Percentiles rank a stretch among this genome's conserved stretches.
Evolutionary conservation across 2,329 filamentous ascomycete genomes (phyloP).

Genomic region (Xylariaceae sp.): DNA sequence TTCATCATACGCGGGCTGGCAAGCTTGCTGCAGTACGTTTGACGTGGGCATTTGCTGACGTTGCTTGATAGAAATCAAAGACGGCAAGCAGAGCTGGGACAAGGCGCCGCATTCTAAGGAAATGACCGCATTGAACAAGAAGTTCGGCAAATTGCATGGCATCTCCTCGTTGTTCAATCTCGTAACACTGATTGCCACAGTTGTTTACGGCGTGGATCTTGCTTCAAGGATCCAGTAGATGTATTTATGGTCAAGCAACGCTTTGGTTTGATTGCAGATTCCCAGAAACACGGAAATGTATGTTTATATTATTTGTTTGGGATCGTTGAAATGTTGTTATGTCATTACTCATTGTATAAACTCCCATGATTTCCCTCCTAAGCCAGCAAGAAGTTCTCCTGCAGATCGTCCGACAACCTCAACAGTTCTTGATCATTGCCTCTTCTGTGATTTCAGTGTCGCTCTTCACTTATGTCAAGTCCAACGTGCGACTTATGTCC

Average conservation of each 20-base stretch:
- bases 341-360: too few species aligned
- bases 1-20: background rate
- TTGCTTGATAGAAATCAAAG: conserved; percentile 64
- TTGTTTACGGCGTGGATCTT: conserved; percentile 77
- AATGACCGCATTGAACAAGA: conserved; percentile 77
- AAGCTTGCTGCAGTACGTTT: conserved; percentile 16
- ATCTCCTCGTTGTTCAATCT: conserved; percentile 79
- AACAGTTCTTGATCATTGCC: too few species aligned
- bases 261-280: too few species aligned
- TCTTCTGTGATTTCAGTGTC: too few species aligned
- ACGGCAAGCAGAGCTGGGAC: conserved; percentile 86
- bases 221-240: conserved; percentile 56
- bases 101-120: conserved; percentile 75
- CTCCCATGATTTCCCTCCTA: too few species aligned
- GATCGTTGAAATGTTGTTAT: too few species aligned
- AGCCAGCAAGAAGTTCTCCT: too few species aligned
- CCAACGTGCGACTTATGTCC: conserved; percentile 8
- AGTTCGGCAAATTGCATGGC: conserved; percentile 77
- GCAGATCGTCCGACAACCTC: too few species aligned
- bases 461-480: conserved; percentile 1
- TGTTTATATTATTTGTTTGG: too few species aligned
- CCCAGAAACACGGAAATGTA: too few species aligned
- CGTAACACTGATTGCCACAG: conserved; percentile 62
- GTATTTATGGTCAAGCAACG: background rate
- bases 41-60: background rate